Percentiles rank a stretch among this genome's conserved stretches.
phyloP scores from a whole-genome alignment of 2,329 filamentous ascomycete genomes.

The Bipolaris oryzae region DNA sequence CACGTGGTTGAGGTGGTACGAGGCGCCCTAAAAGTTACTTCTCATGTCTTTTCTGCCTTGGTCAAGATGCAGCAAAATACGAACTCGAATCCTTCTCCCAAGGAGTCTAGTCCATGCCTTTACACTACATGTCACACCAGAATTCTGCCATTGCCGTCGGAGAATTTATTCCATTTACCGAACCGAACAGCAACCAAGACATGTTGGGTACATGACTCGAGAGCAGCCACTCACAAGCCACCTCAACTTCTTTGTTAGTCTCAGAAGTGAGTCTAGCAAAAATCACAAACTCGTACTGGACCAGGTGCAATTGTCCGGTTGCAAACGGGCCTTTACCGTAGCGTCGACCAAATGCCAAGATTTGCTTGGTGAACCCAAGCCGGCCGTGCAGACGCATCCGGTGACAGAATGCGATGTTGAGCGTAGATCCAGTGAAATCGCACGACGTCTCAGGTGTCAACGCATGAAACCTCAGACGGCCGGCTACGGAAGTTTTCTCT shows the following conservation, averaged over 20 bases:
- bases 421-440: neutral
- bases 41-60: too few species aligned
- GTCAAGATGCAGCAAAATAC: too few species aligned
- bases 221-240: neutral
- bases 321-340: neutral
- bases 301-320: neutral
- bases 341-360: neutral
- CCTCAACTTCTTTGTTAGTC: neutral
- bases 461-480: neutral
- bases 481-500: neutral
- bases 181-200: neutral
- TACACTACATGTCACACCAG: too few species aligned
- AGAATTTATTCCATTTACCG: too few species aligned
- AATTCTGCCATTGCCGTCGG: too few species aligned
- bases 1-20: too few species aligned
- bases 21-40: too few species aligned
- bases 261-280: neutral
- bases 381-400: neutral
- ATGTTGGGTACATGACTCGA: neutral
- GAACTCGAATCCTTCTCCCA: too few species aligned
- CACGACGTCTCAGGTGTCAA: neutral
- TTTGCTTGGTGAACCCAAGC: neutral
- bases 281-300: neutral
- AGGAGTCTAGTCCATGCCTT: too few species aligned
- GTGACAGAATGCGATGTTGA: neutral